phyloP scores from a whole-genome alignment of 176 grass and related monocot genomes.

The Phyllostachys edulis region DNA sequence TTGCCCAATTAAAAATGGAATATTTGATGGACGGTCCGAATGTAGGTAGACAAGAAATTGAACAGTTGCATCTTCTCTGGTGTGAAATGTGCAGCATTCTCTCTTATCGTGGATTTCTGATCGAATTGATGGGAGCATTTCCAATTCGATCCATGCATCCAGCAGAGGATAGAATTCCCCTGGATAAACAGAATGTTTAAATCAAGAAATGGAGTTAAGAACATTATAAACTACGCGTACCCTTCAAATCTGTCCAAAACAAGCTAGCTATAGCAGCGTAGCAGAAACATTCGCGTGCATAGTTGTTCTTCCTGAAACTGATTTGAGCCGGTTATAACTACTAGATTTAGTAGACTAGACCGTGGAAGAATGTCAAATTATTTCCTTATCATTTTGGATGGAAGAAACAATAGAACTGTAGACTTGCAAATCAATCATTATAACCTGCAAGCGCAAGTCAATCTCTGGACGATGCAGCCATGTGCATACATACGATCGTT shows the following conservation, averaged over 20 bases:
- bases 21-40: neutral
- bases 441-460: neutral
- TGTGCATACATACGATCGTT: constrained; percentile 26
- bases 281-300: neutral
- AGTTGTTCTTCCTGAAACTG: neutral
- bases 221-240: neutral
- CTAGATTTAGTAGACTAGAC: neutral
- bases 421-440: neutral
- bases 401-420: neutral
- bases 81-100: neutral
- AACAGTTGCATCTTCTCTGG: neutral
- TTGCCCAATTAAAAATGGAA: neutral
- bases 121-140: neutral
- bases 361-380: neutral
- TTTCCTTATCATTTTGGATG: neutral
- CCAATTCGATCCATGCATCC: neutral
- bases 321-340: neutral
- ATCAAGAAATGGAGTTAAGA: neutral
- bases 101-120: neutral
- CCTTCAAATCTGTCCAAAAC: neutral
- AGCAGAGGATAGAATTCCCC: neutral
- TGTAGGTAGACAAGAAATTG: neutral
- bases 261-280: neutral
- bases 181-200: neutral
- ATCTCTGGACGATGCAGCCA: neutral